Percentiles rank a stretch among this genome's conserved stretches.
Conservation (phyloP, 768 basidiomycete genomes). For the Tylopilus rubrobrunneus region DNA sequence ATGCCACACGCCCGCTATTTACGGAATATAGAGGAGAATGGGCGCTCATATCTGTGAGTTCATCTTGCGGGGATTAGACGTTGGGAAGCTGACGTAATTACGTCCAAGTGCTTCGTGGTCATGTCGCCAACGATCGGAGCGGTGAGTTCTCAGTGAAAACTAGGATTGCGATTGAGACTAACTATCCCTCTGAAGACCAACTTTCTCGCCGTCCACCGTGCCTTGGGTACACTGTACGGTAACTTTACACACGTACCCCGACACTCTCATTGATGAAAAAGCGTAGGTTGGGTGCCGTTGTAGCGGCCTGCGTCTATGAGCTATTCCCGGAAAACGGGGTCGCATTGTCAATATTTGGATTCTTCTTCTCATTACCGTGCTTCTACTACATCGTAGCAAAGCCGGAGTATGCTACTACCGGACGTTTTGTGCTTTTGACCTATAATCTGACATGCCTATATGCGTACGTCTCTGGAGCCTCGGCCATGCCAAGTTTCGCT, state of each 20-base stretch:
- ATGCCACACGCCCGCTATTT: slow-evolving; percentile 71
- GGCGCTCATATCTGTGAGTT: slow-evolving; percentile 85
- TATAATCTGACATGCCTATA: slow-evolving; percentile 85
- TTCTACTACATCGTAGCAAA: slow-evolving; percentile 85
- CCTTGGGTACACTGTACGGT: slow-evolving; percentile 79
- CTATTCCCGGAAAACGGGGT: slow-evolving; percentile 73
- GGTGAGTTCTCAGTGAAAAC: slow-evolving; percentile 37
- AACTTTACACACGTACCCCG: not conserved
- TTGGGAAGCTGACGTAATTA: slow-evolving; percentile 4
- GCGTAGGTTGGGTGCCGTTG: slow-evolving; percentile 68
- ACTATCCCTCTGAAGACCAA: slow-evolving; percentile 60
- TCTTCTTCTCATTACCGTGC: slow-evolving; percentile 88
- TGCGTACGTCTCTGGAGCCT: slow-evolving; percentile 39
- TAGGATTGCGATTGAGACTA: slow-evolving; percentile 7
- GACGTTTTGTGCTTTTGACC: slow-evolving; percentile 78
- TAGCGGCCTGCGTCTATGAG: slow-evolving; percentile 69
- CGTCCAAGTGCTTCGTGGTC: slow-evolving; percentile 75
- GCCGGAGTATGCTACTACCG: slow-evolving; percentile 71
- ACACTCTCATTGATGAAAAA: slow-evolving; percentile 6
- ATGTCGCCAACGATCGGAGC: slow-evolving; percentile 87
- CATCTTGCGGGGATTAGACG: slow-evolving; percentile 11
- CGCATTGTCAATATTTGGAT: slow-evolving; percentile 77
- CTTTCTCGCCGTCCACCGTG: slow-evolving; percentile 75
- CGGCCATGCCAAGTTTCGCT: not conserved
- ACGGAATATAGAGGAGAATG: slow-evolving; percentile 87